Evolutionary conservation across 148 eudicot species (phyloP).

Genomic region (Persicaria maculosa): DNA sequence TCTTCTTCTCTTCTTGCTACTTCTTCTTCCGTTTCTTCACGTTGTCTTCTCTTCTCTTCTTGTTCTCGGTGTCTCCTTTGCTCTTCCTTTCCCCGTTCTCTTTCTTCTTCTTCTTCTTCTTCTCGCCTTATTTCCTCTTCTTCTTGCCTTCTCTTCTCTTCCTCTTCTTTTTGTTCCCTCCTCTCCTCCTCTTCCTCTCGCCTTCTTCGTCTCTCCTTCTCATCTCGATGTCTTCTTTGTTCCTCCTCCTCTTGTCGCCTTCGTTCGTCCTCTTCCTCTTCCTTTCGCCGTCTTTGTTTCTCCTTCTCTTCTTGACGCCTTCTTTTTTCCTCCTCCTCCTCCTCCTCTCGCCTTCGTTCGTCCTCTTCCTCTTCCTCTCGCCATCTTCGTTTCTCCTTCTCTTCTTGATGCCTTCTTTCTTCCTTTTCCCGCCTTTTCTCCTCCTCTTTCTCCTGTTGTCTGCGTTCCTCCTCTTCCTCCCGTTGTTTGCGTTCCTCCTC

Average conservation of each 20-base stretch:
- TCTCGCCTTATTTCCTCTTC: background rate
- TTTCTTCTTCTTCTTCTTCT: constrained; percentile 7
- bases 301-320: constrained; percentile 20
- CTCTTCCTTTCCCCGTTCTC: constrained; percentile 8
- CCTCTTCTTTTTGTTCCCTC: constrained; percentile 3
- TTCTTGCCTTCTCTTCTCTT: background rate
- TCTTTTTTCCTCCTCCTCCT: background rate
- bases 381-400: background rate
- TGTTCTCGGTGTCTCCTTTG: background rate
- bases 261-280: constrained; percentile 9
- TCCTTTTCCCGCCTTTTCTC: constrained; percentile 8
- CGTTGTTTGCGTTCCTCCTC: background rate
- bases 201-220: background rate
- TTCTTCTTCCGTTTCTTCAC: constrained; percentile 10
- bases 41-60: constrained; percentile 6
- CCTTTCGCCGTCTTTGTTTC: constrained; percentile 15
- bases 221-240: constrained; percentile 13
- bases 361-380: constrained; percentile 11
- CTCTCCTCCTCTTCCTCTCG: background rate
- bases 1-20: constrained; percentile 12
- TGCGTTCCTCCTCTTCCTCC: constrained; percentile 1
- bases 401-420: background rate
- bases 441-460: background rate
- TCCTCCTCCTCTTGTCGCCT: constrained; percentile 16
- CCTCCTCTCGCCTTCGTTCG: constrained; percentile 1